Evolutionary conservation across 306 rosid genomes (phyloP).

Genomic region (Parietaria judaica): DNA sequence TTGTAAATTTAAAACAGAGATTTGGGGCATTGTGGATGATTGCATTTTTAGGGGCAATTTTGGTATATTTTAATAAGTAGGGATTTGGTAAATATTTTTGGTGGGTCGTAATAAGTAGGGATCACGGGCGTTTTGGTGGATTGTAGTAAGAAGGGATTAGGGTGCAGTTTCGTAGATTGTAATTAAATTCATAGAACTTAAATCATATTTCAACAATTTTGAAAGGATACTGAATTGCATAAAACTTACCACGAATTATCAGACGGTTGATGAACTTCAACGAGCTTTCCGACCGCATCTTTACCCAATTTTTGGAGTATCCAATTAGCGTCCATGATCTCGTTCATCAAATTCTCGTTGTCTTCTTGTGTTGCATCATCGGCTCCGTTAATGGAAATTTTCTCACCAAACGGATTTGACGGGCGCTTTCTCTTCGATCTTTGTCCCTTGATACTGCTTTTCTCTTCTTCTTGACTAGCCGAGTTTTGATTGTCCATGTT

Average conservation of each 20-base stretch:
- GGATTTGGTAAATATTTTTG: too few species aligned
- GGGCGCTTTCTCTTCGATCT: constrained; percentile 95
- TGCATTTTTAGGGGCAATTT: too few species aligned
- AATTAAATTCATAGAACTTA: too few species aligned
- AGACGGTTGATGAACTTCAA: constrained; percentile 82
- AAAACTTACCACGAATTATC: constrained; percentile 70
- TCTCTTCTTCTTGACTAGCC: constrained; percentile 63
- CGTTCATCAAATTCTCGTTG: constrained; percentile 58
- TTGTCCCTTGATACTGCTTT: constrained; percentile 72
- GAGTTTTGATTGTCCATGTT: constrained; percentile 55
- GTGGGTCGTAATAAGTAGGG: too few species aligned
- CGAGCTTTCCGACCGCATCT: constrained; percentile 96
- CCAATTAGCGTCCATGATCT: constrained; percentile 94
- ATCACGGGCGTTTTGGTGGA: too few species aligned
- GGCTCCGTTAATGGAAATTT: constrained; percentile 36
- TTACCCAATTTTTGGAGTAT: constrained; percentile 85
- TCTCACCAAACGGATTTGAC: constrained; percentile 52
- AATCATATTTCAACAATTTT: too few species aligned
- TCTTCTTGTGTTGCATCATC: constrained; percentile 38
- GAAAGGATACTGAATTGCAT: background rate
- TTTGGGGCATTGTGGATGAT: too few species aligned
- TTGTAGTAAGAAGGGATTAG: too few species aligned
- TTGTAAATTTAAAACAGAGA: too few species aligned
- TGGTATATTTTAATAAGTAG: too few species aligned
- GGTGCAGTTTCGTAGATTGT: background rate